A percentile compares a stretch with the other conserved stretches of the same genome.
Conservation (phyloP, 1,139 yeast species). For the Zygosaccharomyces sapae region DNA sequence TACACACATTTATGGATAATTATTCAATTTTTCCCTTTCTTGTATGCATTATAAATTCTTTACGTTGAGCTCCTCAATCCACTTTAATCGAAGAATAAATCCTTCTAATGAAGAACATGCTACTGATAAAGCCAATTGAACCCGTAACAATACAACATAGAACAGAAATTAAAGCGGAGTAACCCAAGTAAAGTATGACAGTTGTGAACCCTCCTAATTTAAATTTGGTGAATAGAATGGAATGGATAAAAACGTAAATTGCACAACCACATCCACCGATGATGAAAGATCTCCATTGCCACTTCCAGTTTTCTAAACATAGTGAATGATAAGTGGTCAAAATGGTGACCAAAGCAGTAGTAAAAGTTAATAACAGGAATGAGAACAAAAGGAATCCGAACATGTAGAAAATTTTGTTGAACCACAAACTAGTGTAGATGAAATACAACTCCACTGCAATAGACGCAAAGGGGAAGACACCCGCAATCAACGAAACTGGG, state of each 20-base stretch:
- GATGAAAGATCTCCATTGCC: slow-evolving; percentile 95
- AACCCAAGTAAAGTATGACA: slow-evolving; percentile 75
- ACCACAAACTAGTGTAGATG: slow-evolving; percentile 85
- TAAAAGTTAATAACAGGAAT: slow-evolving; percentile 73
- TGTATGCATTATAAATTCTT: slow-evolving; percentile 1
- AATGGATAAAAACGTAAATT: slow-evolving; percentile 76
- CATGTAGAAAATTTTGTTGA: slow-evolving; percentile 91
- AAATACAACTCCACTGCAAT: slow-evolving; percentile 93
- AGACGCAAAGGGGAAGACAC: slow-evolving; percentile 92
- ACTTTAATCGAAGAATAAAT: slow-evolving; percentile 85
- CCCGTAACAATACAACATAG: slow-evolving; percentile 82
- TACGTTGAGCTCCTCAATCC: slow-evolving; percentile 42
- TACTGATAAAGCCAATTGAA: slow-evolving; percentile 75
- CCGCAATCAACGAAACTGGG: slow-evolving; percentile 71
- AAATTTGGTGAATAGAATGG: slow-evolving; percentile 68
- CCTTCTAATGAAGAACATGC: slow-evolving; percentile 68
- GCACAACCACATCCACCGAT: slow-evolving; percentile 84
- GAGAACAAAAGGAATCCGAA: slow-evolving; percentile 94
- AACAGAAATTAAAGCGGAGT: slow-evolving; percentile 66
- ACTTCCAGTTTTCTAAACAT: slow-evolving; percentile 86
- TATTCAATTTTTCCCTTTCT: not conserved
- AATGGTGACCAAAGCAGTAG: slow-evolving; percentile 77
- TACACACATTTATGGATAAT: not conserved
- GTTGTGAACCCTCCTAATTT: slow-evolving; percentile 72
- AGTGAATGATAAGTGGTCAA: slow-evolving; percentile 79